Evolutionary conservation across 2,329 filamentous ascomycete genomes (phyloP), one percentile per base, ranked within the genome.

Genomic region (Cordyceps cateniannulata): DNA sequence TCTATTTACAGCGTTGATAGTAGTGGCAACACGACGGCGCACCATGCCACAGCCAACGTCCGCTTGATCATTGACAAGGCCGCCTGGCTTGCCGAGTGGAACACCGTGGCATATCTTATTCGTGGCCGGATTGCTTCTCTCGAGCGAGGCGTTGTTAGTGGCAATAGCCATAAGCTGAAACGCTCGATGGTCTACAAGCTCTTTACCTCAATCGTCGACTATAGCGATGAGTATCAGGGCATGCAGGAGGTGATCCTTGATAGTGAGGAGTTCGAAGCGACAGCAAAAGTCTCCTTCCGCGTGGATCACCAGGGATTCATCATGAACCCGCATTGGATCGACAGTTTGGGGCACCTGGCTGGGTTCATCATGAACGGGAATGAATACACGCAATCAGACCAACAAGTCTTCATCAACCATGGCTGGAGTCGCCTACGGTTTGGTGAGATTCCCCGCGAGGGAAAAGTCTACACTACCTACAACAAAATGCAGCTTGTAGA

Each of bases 301-400:
- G 75, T 76, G 81, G 69, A 78, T 77, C 1, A 74, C 71, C 3
- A 72, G 75, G 18, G 18, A 20, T 85, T 79, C 70, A 72, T 88
- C 56, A 83, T 82, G 65, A 76, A 77, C 51, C 83, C 83, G 0
- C 81, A 81, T 69, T 85, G 81, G 76, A 81, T 86, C 57, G 83
- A 86, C 66, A 83, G 81, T 59, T 67, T 83, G 61, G 81, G 80
- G 61, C 83, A 85, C 64, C 78, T 85, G 59, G 82, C 83, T 0
- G 84, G 84, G 24, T 86, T 86, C 71, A 81, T 85, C 62, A 76
- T 85, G 70, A 86, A 86, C 64, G 82, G 77, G 9, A 81, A 80
- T 8, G 82, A 85, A 29, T 1, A 65, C 61, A 8, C 68, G 80
- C 76, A 18, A 74, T 83, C 80, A 5, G 73, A 77, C 24, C 77